Evolutionary conservation across 441 rosid genomes (phyloP), one percentile per base, ranked within the genome.

Genomic region (Codiaeum variegatum): DNA sequence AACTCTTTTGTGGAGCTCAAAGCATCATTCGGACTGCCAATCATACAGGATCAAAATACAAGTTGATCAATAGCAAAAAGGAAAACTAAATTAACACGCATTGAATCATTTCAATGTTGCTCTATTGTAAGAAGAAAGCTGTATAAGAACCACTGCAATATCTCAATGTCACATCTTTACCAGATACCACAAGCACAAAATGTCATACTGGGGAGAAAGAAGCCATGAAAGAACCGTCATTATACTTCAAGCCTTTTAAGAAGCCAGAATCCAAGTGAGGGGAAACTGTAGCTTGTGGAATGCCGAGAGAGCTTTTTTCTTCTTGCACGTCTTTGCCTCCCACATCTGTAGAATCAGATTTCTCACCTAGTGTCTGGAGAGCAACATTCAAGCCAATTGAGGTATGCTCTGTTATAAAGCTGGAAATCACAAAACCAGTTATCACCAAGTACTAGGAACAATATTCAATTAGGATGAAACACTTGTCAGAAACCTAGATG

Each of bases 321-420:
- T 83, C 85, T 66, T 74, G 77, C 74, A 73, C 73, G 75, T 77
- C 81, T 71, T 85, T 76, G 62, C 24, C 78, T 21, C 54, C 60
- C 16, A 36, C 21, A 31, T 78, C 77, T 78, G 82, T 81, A 24
- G 78, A 60, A 74, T 85, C 81, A 15, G 79, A 67, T 59, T 82
- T 76, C 69, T 78, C 82, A 0, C 66, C 66, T 66, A 69, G 54
- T 54, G 75, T 70, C 73, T 62, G 85, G 15, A 96, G 80, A 62
- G 92, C 94, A 77, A 83, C 82, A 80, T 96, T 92, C 88, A 96
- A 79, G 70, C 89, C 92, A 59, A 81, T 74, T 4, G 98, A 86
- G 46, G 85, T 84, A 38, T 76, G 85, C 56, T 93, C 93, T 6
- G 97, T 88, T 66, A 75, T 72, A 66, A 94, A 91, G 86, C 98